Conservation (phyloP, 129 eudicot species). For the Kitagawia praeruptora region DNA sequence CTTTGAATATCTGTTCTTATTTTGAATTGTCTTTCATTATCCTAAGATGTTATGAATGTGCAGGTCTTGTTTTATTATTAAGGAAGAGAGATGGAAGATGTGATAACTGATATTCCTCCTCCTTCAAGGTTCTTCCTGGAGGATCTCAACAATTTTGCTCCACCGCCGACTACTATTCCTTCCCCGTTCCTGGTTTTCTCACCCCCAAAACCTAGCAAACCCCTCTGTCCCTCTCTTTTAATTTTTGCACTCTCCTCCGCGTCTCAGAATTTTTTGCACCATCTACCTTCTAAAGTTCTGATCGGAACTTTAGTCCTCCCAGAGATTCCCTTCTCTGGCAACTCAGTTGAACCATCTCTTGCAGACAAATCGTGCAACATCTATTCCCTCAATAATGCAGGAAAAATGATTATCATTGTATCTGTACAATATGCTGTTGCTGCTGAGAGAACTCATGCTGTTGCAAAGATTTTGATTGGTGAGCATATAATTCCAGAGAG, state of each 20-base stretch:
- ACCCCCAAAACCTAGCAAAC: constrained; percentile 29
- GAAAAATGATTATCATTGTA: constrained; percentile 42
- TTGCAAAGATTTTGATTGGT: constrained; percentile 58
- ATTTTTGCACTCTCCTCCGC: constrained; percentile 78
- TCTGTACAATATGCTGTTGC: constrained; percentile 55
- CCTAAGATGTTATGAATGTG: not conserved
- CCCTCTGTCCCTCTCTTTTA: constrained; percentile 63
- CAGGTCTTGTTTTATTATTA: not conserved
- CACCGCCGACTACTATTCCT: constrained; percentile 71
- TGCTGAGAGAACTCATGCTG: constrained; percentile 62
- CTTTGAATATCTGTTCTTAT: not conserved
- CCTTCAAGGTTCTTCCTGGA: constrained; percentile 90
- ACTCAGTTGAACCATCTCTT: constrained; percentile 53
- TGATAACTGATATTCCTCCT: constrained; percentile 32
- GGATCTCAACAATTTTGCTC: constrained; percentile 87
- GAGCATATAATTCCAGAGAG: constrained; percentile 55
- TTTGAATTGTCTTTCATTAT: not conserved
- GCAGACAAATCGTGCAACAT: constrained; percentile 79
- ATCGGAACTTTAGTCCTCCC: constrained; percentile 76
- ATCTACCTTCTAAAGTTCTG: constrained; percentile 56
- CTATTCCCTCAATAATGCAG: constrained; percentile 45
- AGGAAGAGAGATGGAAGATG: constrained; percentile 7
- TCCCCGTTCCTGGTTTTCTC: constrained; percentile 61
- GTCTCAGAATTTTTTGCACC: constrained; percentile 61
- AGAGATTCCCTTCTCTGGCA: constrained; percentile 69